Conservation (phyloP, 345 rosid species). For the Psidium guajava region DNA sequence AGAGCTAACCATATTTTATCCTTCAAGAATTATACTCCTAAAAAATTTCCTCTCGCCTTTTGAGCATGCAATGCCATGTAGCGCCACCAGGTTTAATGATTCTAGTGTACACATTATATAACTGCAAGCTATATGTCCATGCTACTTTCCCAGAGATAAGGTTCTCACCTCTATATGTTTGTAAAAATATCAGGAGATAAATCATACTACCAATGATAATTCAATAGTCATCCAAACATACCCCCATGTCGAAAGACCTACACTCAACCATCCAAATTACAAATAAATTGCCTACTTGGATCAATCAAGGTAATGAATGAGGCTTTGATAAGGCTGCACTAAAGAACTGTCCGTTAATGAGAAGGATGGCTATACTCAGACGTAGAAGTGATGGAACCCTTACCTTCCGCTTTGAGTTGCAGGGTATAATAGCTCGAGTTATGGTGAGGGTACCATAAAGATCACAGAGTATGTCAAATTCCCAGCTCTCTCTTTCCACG, state of each 20-base stretch:
- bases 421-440: constrained; percentile 93
- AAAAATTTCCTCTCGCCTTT: background rate
- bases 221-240: background rate
- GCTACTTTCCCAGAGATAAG: background rate
- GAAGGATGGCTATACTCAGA: background rate
- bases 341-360: background rate
- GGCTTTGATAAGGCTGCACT: background rate
- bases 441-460: constrained; percentile 92
- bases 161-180: background rate
- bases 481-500: constrained; percentile 97
- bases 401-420: constrained; percentile 97
- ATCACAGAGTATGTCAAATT: constrained; percentile 91
- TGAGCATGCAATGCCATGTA: background rate
- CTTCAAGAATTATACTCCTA: background rate
- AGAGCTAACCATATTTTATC: background rate
- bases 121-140: background rate
- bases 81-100: background rate
- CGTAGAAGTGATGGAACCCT: background rate
- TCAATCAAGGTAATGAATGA: background rate
- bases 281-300: background rate
- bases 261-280: background rate
- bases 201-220: background rate
- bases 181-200: background rate
- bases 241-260: background rate
- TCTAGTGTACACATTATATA: background rate